phyloP scores from a whole-genome alignment of 2,329 filamentous ascomycete genomes.

The Blumeria hordei region DNA sequence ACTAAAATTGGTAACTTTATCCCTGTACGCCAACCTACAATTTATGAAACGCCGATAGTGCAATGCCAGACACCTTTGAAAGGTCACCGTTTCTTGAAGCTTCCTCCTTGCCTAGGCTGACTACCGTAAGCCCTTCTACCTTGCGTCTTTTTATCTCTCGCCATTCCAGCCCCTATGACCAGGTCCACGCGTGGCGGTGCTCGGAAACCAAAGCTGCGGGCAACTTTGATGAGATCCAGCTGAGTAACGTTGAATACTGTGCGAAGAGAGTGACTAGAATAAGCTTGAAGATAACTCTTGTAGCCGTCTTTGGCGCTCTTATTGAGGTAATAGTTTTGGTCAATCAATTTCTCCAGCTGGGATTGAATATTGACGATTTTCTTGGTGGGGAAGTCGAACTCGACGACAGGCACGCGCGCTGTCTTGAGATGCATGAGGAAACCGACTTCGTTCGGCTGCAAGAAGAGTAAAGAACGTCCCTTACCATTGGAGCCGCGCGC shows the following conservation, averaged over 20 bases:
- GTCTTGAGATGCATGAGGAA: slow-evolving; percentile 83
- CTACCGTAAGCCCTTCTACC: slow-evolving; percentile 52
- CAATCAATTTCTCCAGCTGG: slow-evolving; percentile 82
- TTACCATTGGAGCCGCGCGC: slow-evolving; percentile 64
- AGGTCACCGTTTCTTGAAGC: slow-evolving; percentile 13
- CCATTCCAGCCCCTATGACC: slow-evolving; percentile 51
- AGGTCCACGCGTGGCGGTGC: slow-evolving; percentile 61
- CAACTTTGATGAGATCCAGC: slow-evolving; percentile 60
- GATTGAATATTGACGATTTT: slow-evolving; percentile 81
- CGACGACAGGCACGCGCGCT: slow-evolving; percentile 75
- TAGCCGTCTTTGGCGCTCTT: slow-evolving; percentile 62
- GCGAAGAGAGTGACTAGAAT: slow-evolving; percentile 63
- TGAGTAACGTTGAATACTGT: slow-evolving; percentile 71
- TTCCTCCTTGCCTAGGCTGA: slow-evolving; percentile 38
- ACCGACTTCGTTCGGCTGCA: slow-evolving; percentile 76
- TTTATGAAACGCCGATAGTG: too few species aligned
- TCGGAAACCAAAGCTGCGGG: slow-evolving; percentile 61
- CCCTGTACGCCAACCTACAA: too few species aligned
- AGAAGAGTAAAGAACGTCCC: slow-evolving; percentile 75
- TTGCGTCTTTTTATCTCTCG: slow-evolving; percentile 42
- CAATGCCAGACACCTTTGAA: slow-evolving; percentile 5
- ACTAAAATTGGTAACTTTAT: too few species aligned
- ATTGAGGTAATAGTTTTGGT: slow-evolving; percentile 91
- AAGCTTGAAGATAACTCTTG: slow-evolving; percentile 80
- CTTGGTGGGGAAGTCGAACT: slow-evolving; percentile 83